Conservation (phyloP, 2,329 filamentous ascomycete species). For the Rutstroemia sp. region DNA sequence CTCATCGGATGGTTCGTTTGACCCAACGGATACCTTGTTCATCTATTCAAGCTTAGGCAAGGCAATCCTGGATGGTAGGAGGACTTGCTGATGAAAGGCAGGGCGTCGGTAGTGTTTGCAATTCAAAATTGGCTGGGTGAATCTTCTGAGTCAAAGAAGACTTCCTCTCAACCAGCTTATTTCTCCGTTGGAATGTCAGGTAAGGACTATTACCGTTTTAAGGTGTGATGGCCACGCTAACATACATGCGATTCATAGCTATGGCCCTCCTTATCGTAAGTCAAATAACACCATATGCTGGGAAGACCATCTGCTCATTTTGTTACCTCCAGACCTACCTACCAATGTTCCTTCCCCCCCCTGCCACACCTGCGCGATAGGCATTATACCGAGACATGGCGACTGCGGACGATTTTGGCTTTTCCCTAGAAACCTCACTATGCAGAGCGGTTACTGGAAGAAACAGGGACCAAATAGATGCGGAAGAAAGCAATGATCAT, state of each 20-base stretch:
- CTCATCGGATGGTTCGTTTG: conserved; percentile 56
- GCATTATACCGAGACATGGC: neutral
- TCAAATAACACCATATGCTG: conserved; percentile 8
- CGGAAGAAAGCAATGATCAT: too few species aligned
- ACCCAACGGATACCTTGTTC: neutral
- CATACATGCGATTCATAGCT: conserved; percentile 15
- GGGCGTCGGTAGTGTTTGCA: conserved; percentile 67
- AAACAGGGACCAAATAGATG: neutral
- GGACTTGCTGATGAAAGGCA: conserved; percentile 28
- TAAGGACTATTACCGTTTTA: conserved; percentile 31
- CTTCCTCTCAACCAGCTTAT: conserved; percentile 59
- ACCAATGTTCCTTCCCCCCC: conserved; percentile 55
- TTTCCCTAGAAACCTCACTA: too few species aligned
- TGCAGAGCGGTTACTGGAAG: neutral
- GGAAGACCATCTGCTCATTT: neutral
- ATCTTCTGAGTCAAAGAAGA: conserved; percentile 59
- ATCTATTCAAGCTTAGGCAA: neutral
- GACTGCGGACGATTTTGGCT: too few species aligned
- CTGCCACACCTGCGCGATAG: conserved; percentile 38
- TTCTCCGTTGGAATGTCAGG: conserved; percentile 74
- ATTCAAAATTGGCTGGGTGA: conserved; percentile 73
- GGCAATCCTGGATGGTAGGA: too few species aligned
- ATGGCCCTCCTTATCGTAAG: conserved; percentile 35
- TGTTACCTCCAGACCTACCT: conserved; percentile 44
- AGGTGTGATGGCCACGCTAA: neutral